Base-by-base conservation (phyloP, 208 protist species). In the Acanthamoeba lenticulata region DNA sequence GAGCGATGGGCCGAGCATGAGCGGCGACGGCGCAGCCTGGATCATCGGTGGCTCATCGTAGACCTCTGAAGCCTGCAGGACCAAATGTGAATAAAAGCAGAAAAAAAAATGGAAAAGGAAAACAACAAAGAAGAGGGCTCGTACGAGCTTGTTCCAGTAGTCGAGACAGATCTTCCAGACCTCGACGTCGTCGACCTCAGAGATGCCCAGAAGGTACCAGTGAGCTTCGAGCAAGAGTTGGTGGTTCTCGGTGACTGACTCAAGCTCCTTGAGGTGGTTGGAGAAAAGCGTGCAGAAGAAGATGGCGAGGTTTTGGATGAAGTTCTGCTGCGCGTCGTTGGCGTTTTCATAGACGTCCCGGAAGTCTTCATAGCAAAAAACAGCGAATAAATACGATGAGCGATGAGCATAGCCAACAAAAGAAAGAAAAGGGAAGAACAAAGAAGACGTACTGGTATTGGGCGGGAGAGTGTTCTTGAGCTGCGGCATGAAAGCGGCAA, bases 131-230 rank as follows among this genome's bases (percentile, higher is more conserved):
- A 9, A 34, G 11, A 34, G 27, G 36, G 1, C 57, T 32, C 49
- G 24, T 62, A 95, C 97, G 2, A 99, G 96, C 91, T 94, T 98
- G 96, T 98, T 98, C 99, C 99, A 99, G 95, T 99, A 99, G 94
- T 99, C 99, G n/a, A 99, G 97, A 96, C 98, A 99, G 38, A 99
- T 98, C 97, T 99, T 99, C 96, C 99, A 99, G 29, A 99, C 96
- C 93, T 99, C 99, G 83, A 98, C 98, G 42, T 99, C 98, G 34
- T 98, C 96, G n/a, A 99, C 98, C 90, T 98, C 95, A 72, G 98
- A 99, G 94, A 99, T 99, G 11, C 98, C 95, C 2, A 99, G 96
- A 0, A 99, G 93, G 94, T 99, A 98, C 86, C 98, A 95, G 95
- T 99, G 98, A 11, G 94, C 97, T 11, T 97, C 94, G 17, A 97